Base-by-base conservation (phyloP, 2,329 filamentous ascomycete genomes). In the Thelonectria discophora region DNA sequence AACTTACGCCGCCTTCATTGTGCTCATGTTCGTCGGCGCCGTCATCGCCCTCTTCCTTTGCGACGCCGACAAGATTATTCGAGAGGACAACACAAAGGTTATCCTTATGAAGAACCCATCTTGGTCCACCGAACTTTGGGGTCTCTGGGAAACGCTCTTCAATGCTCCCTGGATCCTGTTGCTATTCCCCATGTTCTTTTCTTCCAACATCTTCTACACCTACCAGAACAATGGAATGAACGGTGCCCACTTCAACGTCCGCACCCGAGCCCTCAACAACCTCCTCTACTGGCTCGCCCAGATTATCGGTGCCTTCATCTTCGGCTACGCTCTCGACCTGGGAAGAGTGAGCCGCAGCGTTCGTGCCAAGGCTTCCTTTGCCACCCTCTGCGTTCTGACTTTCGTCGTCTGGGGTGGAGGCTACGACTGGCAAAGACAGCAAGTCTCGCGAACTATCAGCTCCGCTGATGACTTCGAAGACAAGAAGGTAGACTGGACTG, bases 401-500 rank as follows among this genome's bases (percentile, higher is more conserved):
- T 83, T 86, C 80, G 77, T 66, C n/a, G 81, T 84, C 63, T 86
- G 83, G 84, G 84, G 83, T 27, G 83, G 82, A 21, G 89, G 88
- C n/a, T 90, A 88, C 68, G 82, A 80, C 17, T 91, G 90, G 77
- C 86, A 91, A 77, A 81, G 77, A 62, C 83, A 82, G 68, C 86
- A 87, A 68, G 59, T 64, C 73, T 84, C 65, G 55, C 69, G 55
- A 74, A 79, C 62, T 13, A 66, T 77, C n/a, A 78, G 75, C 17
- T 79, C 78, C 62, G 78, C 82, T 56, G 76, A 81, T 52, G 62
- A 48, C 10, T 71, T 61, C 21, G 64, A 70, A 48, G 27, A 56
- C 2, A 74, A 65, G 24, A 71, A 69, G 68, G 73, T 84, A 57
- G 82, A 84, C 69, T 84, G 80, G 70, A 62, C 67, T 63, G 81